Evolutionary conservation across 2,329 filamentous ascomycete species (phyloP).

Genomic region (Neopestalotiopsis rosae): DNA sequence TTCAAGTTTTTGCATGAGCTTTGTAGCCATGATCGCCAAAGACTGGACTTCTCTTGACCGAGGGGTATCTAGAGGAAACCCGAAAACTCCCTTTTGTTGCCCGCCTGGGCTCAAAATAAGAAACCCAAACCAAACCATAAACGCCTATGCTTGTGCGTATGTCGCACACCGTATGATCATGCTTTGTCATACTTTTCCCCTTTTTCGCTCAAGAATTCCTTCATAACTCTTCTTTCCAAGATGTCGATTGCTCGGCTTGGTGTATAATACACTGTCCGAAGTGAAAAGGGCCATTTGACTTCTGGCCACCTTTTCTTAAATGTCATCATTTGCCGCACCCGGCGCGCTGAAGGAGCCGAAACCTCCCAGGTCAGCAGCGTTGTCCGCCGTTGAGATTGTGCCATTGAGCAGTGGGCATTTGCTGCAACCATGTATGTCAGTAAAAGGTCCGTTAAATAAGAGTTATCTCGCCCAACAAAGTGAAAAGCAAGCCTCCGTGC

Average conservation of each 20-base stretch:
- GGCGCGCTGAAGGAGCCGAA: conserved; percentile 51
- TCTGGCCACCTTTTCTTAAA: neutral
- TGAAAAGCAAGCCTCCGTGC: no score
- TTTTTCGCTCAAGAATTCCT: neutral
- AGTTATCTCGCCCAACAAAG: neutral
- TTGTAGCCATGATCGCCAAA: neutral
- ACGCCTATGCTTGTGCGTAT: neutral
- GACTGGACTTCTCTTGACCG: neutral
- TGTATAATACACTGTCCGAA: neutral
- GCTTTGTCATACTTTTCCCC: neutral
- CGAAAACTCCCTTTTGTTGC: no score
- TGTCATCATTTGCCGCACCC: neutral
- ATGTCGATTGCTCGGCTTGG: neutral
- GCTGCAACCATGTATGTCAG: conserved; percentile 34
- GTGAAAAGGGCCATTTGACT: neutral
- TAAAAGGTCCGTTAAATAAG: conserved; percentile 19
- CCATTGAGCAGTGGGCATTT: conserved; percentile 87
- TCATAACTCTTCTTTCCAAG: neutral
- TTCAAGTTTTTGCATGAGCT: neutral
- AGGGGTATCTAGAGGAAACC: neutral
- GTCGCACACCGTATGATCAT: neutral
- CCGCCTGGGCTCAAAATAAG: no score
- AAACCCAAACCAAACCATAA: neutral
- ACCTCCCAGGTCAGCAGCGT: conserved; percentile 60
- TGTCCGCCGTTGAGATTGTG: conserved; percentile 69